Evolutionary conservation across 345 rosid species (phyloP).

Genomic region (Gossypium herbaceum): DNA sequence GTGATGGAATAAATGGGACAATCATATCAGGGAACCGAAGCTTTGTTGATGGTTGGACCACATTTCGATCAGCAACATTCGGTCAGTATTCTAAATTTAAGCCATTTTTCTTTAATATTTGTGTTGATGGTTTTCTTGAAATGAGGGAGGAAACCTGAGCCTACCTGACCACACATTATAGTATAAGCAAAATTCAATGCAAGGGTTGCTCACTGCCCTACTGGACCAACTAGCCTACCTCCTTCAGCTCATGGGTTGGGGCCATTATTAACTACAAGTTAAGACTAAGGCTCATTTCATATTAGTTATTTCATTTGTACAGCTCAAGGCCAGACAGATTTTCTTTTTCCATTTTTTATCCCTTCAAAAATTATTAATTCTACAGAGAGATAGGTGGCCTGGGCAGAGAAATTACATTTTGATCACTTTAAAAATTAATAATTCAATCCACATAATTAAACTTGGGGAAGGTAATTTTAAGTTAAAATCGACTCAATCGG

Average conservation of each 20-base stretch:
- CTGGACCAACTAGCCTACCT: neutral
- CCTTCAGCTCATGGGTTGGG: neutral
- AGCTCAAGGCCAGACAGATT: too few relatives aligned
- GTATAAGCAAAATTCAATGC: neutral
- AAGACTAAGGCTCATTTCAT: neutral
- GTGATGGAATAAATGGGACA: conserved; percentile 66
- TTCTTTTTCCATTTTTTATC: too few relatives aligned
- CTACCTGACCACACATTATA: neutral
- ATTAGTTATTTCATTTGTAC: neutral
- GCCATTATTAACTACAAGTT: neutral
- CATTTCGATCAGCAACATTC: conserved; percentile 82
- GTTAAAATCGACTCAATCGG: too few relatives aligned
- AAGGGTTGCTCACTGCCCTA: neutral
- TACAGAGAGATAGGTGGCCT: too few relatives aligned
- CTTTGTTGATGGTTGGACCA: conserved; percentile 75
- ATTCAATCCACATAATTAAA: too few relatives aligned
- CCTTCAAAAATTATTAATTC: too few relatives aligned
- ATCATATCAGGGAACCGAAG: conserved; percentile 61
- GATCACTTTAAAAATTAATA: too few relatives aligned
- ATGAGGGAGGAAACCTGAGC: neutral
- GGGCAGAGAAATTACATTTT: too few relatives aligned
- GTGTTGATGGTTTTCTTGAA: neutral
- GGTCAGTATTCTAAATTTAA: conserved; percentile 36
- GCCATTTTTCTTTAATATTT: neutral
- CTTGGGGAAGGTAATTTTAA: too few relatives aligned